A percentile compares a stretch with the other conserved stretches of the same genome.
Evolutionary conservation across 108 stramenopile species (phyloP).

Genomic region (Fragilariopsis cylindrus): DNA sequence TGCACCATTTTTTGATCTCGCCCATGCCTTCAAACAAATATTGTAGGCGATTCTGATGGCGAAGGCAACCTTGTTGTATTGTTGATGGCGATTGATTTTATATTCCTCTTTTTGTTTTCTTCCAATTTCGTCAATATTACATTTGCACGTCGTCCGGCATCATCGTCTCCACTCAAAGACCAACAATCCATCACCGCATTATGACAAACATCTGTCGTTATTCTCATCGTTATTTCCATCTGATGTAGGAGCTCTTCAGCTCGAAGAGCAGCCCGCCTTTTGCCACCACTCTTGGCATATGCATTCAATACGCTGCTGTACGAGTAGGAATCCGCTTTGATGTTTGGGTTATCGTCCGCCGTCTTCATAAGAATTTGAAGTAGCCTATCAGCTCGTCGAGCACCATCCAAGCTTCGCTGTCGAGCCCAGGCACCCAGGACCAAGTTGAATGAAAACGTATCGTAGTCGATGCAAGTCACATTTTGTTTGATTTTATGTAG

Average conservation of each 20-base stretch:
- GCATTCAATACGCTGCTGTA: constrained; percentile 40
- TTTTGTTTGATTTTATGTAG: constrained; percentile 9
- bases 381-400: constrained; percentile 30
- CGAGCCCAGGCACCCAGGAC: constrained; percentile 40
- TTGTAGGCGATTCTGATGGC: constrained; percentile 45
- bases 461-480: constrained; percentile 20
- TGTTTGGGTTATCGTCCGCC: background rate
- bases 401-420: constrained; percentile 27
- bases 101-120: constrained; percentile 19
- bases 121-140: constrained; percentile 54
- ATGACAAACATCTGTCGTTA: constrained; percentile 35
- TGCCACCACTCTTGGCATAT: constrained; percentile 36
- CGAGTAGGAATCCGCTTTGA: constrained; percentile 35
- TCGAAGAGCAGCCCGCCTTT: constrained; percentile 34
- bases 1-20: constrained; percentile 47
- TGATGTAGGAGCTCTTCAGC: constrained; percentile 59
- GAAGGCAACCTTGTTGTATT: constrained; percentile 3
- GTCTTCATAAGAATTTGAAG: constrained; percentile 29
- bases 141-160: constrained; percentile 54
- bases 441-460: constrained; percentile 42
- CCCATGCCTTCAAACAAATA: constrained; percentile 60
- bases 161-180: constrained; percentile 41
- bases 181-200: constrained; percentile 55
- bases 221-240: constrained; percentile 39
- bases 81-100: background rate